Evolutionary conservation across 768 basidiomycete species (phyloP), one percentile per base, ranked within the genome.

Genomic region (Suillus spraguei): DNA sequence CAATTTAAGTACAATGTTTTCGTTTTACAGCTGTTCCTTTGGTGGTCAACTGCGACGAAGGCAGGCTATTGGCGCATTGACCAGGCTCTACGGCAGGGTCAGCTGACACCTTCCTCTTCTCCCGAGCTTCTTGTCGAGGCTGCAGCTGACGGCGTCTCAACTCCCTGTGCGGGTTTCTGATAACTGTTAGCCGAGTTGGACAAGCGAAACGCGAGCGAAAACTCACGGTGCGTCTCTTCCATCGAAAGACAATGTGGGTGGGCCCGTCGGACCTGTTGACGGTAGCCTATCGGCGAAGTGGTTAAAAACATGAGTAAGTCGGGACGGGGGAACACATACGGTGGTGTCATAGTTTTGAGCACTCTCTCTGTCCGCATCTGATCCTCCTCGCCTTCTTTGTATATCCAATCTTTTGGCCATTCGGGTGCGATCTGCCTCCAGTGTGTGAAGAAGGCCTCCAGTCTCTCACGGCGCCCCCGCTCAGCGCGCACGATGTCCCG

Each of bases 371-470:
- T 38, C 14, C 14, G 22, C 14, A 38, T 16, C 36, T 10, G 54
- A 5, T 56, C 22, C 36, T 56, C 36, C 22, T 56, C 36, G 54
- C 54, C 49, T 20, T 63, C 58, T 46, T 60, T 63, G 36, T 63
- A 72, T 24, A 74, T 8, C 74, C 74, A 74, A 24, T 63, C 16
- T 24, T 64, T 68, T 47, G 69, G 66, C 72, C 75, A 74, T 3
- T 6, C 46, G 2, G 68, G 66, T 6, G 66, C 65, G 6, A 65
- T 69, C 39, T 76, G 65, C 22, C 66, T 65, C 74, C 75, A 76
- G 41, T 76, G 68, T 32, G 65, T 65, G 49, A 71, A 76, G 35
- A 65, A 75, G 8, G 63, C 35, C 28, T 75, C 69, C 68, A 76
- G 69, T 20, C 74, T 62, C 49, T 66, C 70, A 60, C 71, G 63